Conservation (phyloP, 2,329 filamentous ascomycete species). For the Mycosphaerella sp. region DNA sequence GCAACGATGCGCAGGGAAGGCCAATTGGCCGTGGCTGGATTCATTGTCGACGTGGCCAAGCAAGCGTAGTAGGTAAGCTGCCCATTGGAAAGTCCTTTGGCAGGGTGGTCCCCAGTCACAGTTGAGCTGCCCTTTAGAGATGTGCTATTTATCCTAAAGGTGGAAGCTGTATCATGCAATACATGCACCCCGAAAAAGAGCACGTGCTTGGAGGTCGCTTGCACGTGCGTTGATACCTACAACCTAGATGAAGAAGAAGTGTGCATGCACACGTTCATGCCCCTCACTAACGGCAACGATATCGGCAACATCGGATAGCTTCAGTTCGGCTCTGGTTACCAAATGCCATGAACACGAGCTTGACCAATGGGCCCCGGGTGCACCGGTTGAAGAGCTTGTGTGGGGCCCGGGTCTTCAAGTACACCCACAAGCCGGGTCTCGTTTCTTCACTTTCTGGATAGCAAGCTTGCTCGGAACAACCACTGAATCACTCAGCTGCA, state of each 20-base stretch:
- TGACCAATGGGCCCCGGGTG: not conserved
- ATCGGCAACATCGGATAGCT: not conserved
- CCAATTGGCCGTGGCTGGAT: conserved; percentile 33
- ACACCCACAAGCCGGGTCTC: no score
- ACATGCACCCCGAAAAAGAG: no score
- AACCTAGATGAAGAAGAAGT: no score
- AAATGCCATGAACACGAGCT: not conserved
- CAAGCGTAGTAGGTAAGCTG: not conserved
- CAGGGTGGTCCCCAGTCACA: no score
- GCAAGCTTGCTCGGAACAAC: not conserved
- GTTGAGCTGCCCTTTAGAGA: no score
- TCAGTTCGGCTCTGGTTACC: not conserved
- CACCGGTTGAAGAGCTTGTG: not conserved
- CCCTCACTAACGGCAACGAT: not conserved
- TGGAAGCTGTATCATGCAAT: no score
- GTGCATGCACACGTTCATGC: no score
- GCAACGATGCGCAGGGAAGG: conserved; percentile 41
- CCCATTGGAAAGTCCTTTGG: not conserved
- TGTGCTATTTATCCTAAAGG: no score
- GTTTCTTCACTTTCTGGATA: no score
- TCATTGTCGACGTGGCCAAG: conserved; percentile 10
- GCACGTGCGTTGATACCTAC: no score
- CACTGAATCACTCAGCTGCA: not conserved
- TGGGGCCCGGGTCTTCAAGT: no score
- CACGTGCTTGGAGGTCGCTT: no score